These are phyloP conservation scores for Puccinia sorghi DNA, from an alignment of 1,284 basidiomycete species.

Conservation along the genomic window DNA sequence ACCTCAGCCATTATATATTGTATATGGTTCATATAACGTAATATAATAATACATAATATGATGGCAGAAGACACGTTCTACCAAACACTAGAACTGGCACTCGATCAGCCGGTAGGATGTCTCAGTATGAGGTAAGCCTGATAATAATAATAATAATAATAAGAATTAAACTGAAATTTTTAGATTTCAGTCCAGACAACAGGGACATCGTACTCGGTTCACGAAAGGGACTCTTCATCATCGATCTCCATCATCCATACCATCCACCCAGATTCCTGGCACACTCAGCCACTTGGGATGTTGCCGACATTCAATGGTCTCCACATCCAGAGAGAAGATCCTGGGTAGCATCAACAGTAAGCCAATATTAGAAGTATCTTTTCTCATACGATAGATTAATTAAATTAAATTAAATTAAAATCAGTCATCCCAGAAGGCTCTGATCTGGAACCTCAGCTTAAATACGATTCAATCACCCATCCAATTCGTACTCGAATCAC, in stretches of 20 bases:
- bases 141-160: too few species aligned
- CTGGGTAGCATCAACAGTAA: slow-evolving; percentile 82
- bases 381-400: background rate
- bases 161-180: too few species aligned
- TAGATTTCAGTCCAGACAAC: too few species aligned
- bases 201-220: background rate
- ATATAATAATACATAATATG: too few species aligned
- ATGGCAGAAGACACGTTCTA: slow-evolving; percentile 41
- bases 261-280: slow-evolving; percentile 88
- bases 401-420: background rate
- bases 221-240: slow-evolving; percentile 88
- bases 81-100: slow-evolving; percentile 51
- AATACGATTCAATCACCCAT: slow-evolving; percentile 60
- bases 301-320: slow-evolving; percentile 92
- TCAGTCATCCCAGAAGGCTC: slow-evolving; percentile 81
- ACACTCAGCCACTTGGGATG: slow-evolving; percentile 94
- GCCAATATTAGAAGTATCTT: too few species aligned
- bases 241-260: slow-evolving; percentile 84
- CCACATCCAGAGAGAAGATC: slow-evolving; percentile 80
- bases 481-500: slow-evolving; percentile 75
- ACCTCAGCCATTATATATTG: too few species aligned
- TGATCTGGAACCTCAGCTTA: slow-evolving; percentile 86
- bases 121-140: background rate
- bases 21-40: too few species aligned
- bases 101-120: slow-evolving; percentile 61